phyloP scores from a whole-genome alignment of 2,329 filamentous ascomycete genomes.

The Ambrosiella beaveri region DNA sequence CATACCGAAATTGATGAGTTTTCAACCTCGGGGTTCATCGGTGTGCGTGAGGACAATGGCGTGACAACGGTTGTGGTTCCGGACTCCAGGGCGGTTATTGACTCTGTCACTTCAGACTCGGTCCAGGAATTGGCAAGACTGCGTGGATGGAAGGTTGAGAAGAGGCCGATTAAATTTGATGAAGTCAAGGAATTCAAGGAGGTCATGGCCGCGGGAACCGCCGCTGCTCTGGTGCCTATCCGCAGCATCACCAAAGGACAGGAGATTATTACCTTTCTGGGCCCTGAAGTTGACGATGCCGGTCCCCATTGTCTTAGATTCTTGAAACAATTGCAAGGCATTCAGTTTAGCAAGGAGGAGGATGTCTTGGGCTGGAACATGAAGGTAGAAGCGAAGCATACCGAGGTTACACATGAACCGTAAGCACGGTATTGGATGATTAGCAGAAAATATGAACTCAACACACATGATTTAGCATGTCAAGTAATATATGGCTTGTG shows the following conservation, averaged over 20 bases:
- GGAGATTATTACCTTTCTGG: slow-evolving; percentile 39
- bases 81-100: slow-evolving; percentile 72
- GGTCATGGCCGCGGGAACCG: slow-evolving; percentile 82
- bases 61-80: slow-evolving; percentile 55
- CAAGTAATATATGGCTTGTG: no score
- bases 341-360: slow-evolving; percentile 64
- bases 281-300: slow-evolving; percentile 43
- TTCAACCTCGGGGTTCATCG: slow-evolving; percentile 84
- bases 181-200: slow-evolving; percentile 44
- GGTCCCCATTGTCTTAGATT: slow-evolving; percentile 59
- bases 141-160: slow-evolving; percentile 75
- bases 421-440: neutral
- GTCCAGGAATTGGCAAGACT: slow-evolving; percentile 57
- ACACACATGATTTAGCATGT: no score
- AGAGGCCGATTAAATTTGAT: slow-evolving; percentile 48
- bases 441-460: neutral
- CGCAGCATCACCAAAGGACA: slow-evolving; percentile 53
- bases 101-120: slow-evolving; percentile 68
- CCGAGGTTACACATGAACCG: slow-evolving; percentile 20
- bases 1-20: slow-evolving; percentile 88
- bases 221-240: slow-evolving; percentile 80
- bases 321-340: slow-evolving; percentile 59
- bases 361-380: slow-evolving; percentile 62
- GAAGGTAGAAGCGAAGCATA: slow-evolving; percentile 29
- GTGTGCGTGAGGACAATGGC: slow-evolving; percentile 39